These are phyloP conservation scores for Schizochytrium sp. DNA, from an alignment of 108 stramenopile species.

Conservation along the genomic window DNA sequence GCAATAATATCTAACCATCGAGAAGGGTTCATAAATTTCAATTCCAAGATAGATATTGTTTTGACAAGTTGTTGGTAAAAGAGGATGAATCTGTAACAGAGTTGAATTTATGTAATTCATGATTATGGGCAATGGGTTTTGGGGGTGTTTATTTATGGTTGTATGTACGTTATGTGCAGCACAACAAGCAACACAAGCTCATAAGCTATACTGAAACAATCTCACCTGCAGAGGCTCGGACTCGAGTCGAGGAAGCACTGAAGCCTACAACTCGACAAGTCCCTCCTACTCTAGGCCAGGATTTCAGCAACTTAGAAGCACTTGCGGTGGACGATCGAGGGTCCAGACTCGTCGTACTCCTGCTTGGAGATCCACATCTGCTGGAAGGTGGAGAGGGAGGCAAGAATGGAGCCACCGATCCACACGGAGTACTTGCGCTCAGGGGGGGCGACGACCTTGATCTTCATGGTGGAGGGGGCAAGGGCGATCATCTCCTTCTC, in stretches of 20 bases:
- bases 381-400: slow-evolving; percentile 76
- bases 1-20: too few relatives aligned
- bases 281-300: slow-evolving; percentile 9
- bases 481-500: too few relatives aligned
- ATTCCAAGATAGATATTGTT: too few relatives aligned
- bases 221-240: slow-evolving; percentile 17
- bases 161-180: slow-evolving; percentile 2
- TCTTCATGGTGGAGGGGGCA: too few relatives aligned
- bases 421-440: too few relatives aligned
- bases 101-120: too few relatives aligned
- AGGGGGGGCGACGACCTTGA: too few relatives aligned
- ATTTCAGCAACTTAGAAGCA: slow-evolving; percentile 71
- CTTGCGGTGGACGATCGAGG: slow-evolving; percentile 74
- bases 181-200: background rate
- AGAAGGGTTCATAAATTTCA: too few relatives aligned
- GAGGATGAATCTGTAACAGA: too few relatives aligned
- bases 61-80: too few relatives aligned
- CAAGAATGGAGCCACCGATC: slow-evolving; percentile 78
- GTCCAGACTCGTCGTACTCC: slow-evolving; percentile 77
- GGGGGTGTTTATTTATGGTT: background rate
- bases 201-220: background rate
- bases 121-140: too few relatives aligned
- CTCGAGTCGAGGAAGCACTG: slow-evolving; percentile 1
- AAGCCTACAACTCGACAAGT: background rate
- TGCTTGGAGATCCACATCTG: slow-evolving; percentile 80